phyloP scores from a whole-genome alignment of 306 rosid genomes.

The Pyrus pyrifolia region DNA sequence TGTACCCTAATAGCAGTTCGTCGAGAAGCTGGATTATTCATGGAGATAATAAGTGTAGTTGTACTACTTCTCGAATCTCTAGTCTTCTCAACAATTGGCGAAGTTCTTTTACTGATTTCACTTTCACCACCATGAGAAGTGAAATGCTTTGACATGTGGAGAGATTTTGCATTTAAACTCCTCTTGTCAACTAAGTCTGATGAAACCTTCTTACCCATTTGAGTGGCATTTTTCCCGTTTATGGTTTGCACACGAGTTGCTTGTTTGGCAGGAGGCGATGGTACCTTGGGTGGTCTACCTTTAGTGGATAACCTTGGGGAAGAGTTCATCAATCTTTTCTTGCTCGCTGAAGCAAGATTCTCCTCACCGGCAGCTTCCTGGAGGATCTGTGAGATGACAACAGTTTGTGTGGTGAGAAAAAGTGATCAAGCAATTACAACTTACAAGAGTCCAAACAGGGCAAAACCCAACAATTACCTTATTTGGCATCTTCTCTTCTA shows the following conservation, averaged over 20 bases:
- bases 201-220: constrained; percentile 32
- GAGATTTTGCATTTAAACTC: constrained; percentile 30
- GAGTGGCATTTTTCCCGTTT: constrained; percentile 16
- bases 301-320: constrained; percentile 29
- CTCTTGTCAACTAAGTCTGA: constrained; percentile 29
- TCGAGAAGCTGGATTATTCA: constrained; percentile 20
- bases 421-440: neutral
- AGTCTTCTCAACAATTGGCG: constrained; percentile 27
- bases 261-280: constrained; percentile 25
- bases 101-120: constrained; percentile 34
- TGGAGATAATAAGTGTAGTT: constrained; percentile 20
- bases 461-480: constrained; percentile 28
- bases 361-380: constrained; percentile 33
- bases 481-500: constrained; percentile 23
- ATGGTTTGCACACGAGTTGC: constrained; percentile 12
- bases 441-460: neutral
- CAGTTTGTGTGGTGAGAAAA: neutral
- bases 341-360: constrained; percentile 30
- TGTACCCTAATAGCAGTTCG: constrained; percentile 37
- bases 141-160: constrained; percentile 47
- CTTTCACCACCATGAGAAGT: constrained; percentile 28
- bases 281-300: constrained; percentile 20
- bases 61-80: constrained; percentile 19
- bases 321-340: constrained; percentile 29
- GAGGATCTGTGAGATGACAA: constrained; percentile 16